Base-by-base conservation (phyloP, 192 early-diverging fungal genomes). In the Haplosporangium gracile region DNA sequence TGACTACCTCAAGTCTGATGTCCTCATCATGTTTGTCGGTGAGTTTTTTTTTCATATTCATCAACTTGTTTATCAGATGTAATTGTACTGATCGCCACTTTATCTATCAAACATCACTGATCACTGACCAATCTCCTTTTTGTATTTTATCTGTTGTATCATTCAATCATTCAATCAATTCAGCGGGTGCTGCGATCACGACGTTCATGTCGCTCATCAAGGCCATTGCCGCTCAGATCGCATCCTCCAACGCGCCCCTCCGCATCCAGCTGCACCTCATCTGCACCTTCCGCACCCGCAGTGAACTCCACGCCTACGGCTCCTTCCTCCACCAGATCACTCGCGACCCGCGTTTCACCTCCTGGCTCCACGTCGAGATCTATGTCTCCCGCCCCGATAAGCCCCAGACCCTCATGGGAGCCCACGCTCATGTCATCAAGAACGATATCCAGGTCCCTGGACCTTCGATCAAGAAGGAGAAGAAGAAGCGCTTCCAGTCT, bases 291-390 rank as follows among this genome's bases (percentile, higher is more conserved):
- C 78, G 84, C 22, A 86, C 84, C 2, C 75, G 84, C 11, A 81
- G 79, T 10, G 84, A 86, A 49, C 72, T 86, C 34, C 84, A 86
- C 49, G 84, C 84, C 34, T 86, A 86, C 74, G 84, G 84, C 34
- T 86, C 84, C 4, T 86, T 86, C 79, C 69, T 86, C 18, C 84
- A 86, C 53, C 84, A 86, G 84, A 77, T 86, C 72, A 86, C 84
- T 0, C 84, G 84, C 60, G 84, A 86, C 34, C 75, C 84, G 1
- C 84, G 84, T 5, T 86, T 86, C 72, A 86, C 83, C 6, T 45
- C 75, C 51, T 86, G 83, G 83, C 42, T 86, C 8, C 74, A 86
- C n/a, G 83, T 86, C 26, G 83, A 86, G 45, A 77, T 86, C 26
- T 86, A 86, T 63, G 83, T 86, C 65, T 86, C 83, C 9, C 78